phyloP scores from a whole-genome alignment of 768 basidiomycete species.

The Mycena epipterygia region DNA sequence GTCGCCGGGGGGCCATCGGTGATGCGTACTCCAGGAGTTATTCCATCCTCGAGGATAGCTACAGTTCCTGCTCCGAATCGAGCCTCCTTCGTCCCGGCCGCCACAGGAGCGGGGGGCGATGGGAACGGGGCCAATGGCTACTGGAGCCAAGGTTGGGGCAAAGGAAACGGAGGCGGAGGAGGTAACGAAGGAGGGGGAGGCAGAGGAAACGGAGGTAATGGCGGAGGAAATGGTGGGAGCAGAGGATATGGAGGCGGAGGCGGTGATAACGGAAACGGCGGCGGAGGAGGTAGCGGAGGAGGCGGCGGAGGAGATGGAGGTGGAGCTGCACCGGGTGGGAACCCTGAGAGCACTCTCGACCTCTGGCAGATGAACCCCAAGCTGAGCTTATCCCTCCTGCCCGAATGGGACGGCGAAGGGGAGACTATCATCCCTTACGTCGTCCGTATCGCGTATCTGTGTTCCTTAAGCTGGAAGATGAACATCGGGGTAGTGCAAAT shows the following conservation, averaged over 20 bases:
- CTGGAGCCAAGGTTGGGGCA: too few species aligned
- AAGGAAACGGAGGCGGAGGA: neutral
- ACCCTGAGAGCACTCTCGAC: neutral
- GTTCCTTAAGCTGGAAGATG: neutral
- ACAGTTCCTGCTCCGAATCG: too few species aligned
- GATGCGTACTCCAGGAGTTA: neutral
- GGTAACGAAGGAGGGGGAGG: neutral
- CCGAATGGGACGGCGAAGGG: constrained; percentile 20
- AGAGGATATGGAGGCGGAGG: neutral
- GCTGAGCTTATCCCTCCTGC: constrained; percentile 5
- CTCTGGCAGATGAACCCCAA: constrained; percentile 30
- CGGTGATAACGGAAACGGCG: neutral
- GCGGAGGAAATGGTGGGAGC: neutral
- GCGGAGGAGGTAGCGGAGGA: neutral
- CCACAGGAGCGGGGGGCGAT: too few species aligned
- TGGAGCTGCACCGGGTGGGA: neutral
- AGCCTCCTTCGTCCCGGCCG: too few species aligned
- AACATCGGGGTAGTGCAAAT: neutral
- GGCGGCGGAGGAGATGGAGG: neutral
- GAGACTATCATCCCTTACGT: constrained; percentile 19
- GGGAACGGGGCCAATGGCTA: too few species aligned
- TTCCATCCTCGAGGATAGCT: too few species aligned
- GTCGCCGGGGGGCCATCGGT: neutral
- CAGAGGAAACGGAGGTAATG: neutral
- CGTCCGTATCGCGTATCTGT: neutral